Conservation (phyloP, 768 basidiomycete species). For the Clavulina sp. region DNA sequence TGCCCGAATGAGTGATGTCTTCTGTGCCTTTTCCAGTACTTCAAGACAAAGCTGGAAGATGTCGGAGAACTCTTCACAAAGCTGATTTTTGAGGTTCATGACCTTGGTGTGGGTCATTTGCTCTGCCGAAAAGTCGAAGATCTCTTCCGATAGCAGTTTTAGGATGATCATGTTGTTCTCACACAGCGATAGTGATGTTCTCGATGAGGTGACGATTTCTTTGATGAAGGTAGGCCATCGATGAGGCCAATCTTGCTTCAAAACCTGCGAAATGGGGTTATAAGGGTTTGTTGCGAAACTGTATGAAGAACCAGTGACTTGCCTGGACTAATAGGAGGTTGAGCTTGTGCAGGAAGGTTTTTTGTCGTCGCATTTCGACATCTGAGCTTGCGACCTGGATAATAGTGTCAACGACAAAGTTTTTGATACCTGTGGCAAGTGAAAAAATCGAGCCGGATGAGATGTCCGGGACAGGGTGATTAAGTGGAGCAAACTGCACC, state of each 20-base stretch:
- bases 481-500: conserved; percentile 28
- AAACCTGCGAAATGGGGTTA: conserved; percentile 44
- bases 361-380: conserved; percentile 71
- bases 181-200: conserved; percentile 87
- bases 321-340: conserved; percentile 93
- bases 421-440: conserved; percentile 57
- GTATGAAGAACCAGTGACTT: conserved; percentile 15
- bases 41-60: conserved; percentile 97
- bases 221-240: conserved; percentile 98
- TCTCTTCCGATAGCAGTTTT: conserved; percentile 92
- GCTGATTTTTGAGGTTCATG: conserved; percentile 92
- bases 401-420: conserved; percentile 86
- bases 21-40: conserved; percentile 92
- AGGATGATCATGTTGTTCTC: conserved; percentile 99
- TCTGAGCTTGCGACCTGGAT: conserved; percentile 93
- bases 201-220: conserved; percentile 92
- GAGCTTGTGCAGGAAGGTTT: conserved; percentile 88
- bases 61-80: conserved; percentile 93
- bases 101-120: conserved; percentile 98
- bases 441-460: neutral
- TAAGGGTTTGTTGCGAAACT: neutral
- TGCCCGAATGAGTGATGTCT: conserved; percentile 81
- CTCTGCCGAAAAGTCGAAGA: conserved; percentile 97
- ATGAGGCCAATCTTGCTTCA: conserved; percentile 99
- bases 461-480: neutral